These are phyloP conservation scores for Candida schatavii DNA, from an alignment of 805 yeast species.

Conservation along the genomic window DNA sequence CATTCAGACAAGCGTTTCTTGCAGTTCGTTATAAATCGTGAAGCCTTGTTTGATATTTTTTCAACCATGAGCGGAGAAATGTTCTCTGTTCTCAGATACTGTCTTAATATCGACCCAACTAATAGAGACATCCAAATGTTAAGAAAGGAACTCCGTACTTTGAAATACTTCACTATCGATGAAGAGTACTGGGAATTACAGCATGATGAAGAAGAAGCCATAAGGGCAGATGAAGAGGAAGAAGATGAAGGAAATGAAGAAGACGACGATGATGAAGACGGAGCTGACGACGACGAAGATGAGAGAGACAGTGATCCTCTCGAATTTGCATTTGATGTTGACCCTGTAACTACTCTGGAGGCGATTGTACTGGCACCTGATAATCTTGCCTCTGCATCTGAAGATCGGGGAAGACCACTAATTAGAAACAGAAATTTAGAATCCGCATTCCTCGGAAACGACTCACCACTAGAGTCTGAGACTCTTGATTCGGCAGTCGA, in stretches of 20 bases:
- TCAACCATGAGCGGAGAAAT: slow-evolving; percentile 85
- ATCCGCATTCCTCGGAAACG: background rate
- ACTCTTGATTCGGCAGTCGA: slow-evolving; percentile 1
- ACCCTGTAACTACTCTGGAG: background rate
- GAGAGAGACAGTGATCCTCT: background rate
- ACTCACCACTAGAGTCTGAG: background rate
- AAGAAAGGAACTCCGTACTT: slow-evolving; percentile 55
- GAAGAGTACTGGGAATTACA: slow-evolving; percentile 58
- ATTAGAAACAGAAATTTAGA: slow-evolving; percentile 1
- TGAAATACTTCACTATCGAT: slow-evolving; percentile 77
- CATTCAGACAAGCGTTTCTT: slow-evolving; percentile 77
- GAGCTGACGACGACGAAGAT: background rate
- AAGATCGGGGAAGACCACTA: background rate
- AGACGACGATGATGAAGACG: background rate
- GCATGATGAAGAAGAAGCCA: slow-evolving; percentile 40
- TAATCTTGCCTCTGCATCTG: background rate
- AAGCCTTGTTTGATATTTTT: slow-evolving; percentile 86
- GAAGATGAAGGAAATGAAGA: slow-evolving; percentile 4
- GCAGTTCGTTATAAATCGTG: slow-evolving; percentile 84
- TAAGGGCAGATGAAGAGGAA: slow-evolving; percentile 25
- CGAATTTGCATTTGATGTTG: slow-evolving; percentile 1
- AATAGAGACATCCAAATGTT: slow-evolving; percentile 69
- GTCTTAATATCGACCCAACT: slow-evolving; percentile 81
- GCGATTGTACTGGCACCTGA: background rate
- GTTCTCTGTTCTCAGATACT: slow-evolving; percentile 75